phyloP scores from a whole-genome alignment of 768 basidiomycete genomes.

The Clitopilus hobsonii region DNA sequence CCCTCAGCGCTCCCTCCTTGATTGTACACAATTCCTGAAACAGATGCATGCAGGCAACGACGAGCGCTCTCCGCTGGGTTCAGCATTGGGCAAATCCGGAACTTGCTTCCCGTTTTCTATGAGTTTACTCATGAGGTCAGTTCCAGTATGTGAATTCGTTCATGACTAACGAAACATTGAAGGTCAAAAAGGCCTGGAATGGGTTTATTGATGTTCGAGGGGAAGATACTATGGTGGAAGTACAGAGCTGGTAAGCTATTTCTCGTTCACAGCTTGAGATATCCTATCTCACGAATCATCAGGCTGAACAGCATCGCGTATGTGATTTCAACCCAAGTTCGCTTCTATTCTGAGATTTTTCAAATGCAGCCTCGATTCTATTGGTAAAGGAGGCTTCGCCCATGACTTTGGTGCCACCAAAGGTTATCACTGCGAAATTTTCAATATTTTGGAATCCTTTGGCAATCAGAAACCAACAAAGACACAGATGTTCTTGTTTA shows the following conservation, averaged over 20 bases:
- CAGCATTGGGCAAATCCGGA: constrained; percentile 44
- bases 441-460: constrained; percentile 35
- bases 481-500: constrained; percentile 23
- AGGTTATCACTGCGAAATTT: constrained; percentile 37
- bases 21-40: background rate
- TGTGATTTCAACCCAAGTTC: constrained; percentile 4
- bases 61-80: constrained; percentile 49
- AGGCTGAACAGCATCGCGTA: constrained; percentile 45
- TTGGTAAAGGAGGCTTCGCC: constrained; percentile 57
- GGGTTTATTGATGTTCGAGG: constrained; percentile 16
- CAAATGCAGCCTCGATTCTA: constrained; percentile 41
- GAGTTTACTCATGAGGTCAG: constrained; percentile 44
- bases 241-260: constrained; percentile 41
- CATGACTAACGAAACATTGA: background rate
- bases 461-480: constrained; percentile 18
- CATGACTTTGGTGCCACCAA: constrained; percentile 52
- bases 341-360: background rate
- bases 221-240: constrained; percentile 34
- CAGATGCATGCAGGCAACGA: constrained; percentile 31
- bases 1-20: constrained; percentile 28
- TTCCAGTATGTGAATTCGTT: no score
- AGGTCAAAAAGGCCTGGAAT: constrained; percentile 27
- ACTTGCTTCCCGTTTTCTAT: constrained; percentile 40
- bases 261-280: background rate
- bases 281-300: constrained; percentile 24